phyloP scores from a whole-genome alignment of 1,139 yeast species.

The Scheffersomyces quercinus region DNA sequence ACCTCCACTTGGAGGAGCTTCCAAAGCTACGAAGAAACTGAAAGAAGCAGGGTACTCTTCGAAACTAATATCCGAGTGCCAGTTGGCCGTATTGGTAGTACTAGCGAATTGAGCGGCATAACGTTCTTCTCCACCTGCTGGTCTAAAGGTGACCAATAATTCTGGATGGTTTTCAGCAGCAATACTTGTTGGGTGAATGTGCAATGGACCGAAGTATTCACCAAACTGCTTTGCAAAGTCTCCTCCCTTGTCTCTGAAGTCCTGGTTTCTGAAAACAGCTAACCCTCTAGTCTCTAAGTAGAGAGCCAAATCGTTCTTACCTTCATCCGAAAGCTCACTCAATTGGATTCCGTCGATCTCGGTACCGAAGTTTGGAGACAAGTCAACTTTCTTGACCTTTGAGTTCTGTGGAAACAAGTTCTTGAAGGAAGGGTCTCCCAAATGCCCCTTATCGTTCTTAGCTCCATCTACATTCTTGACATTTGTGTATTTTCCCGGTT shows the following conservation, averaged over 20 bases:
- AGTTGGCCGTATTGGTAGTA: constrained; percentile 14
- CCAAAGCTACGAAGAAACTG: constrained; percentile 25
- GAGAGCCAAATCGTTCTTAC: constrained; percentile 27
- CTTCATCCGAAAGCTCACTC: constrained; percentile 25
- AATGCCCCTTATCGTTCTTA: constrained; percentile 19
- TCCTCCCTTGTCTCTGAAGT: constrained; percentile 25
- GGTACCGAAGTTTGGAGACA: constrained; percentile 30
- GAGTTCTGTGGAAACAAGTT: constrained; percentile 20
- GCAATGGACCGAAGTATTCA: constrained; percentile 25
- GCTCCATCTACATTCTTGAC: constrained; percentile 14
- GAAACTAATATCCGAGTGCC: constrained; percentile 29
- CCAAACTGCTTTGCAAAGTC: constrained; percentile 24
- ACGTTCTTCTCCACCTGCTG: constrained; percentile 21
- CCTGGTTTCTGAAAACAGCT: constrained; percentile 26
- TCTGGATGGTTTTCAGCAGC: constrained; percentile 24
- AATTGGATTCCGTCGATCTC: constrained; percentile 29
- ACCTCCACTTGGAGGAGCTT: constrained; percentile 28
- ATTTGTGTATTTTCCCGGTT: constrained; percentile 12
- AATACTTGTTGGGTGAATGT: constrained; percentile 22
- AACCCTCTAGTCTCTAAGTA: constrained; percentile 26
- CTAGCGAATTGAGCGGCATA: constrained; percentile 17
- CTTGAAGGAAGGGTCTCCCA: constrained; percentile 24
- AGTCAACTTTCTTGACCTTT: constrained; percentile 11
- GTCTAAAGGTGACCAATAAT: constrained; percentile 24
- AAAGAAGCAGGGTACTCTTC: constrained; percentile 27